phyloP scores from a whole-genome alignment of 495 filamentous ascomycete genomes.

The Annulohypoxylon maeteangense region DNA sequence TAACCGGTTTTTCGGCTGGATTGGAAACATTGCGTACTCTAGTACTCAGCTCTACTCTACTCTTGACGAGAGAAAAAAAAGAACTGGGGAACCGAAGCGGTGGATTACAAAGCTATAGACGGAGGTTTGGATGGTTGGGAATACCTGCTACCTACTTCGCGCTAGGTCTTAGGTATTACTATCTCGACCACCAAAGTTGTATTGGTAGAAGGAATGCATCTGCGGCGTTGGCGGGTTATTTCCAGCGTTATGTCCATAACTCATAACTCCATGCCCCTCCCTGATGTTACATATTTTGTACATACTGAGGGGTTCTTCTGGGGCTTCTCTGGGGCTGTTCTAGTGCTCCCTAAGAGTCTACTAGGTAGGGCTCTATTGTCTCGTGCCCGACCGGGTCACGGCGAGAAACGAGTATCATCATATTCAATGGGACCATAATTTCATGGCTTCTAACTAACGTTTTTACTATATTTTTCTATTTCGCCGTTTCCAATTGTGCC shows the following conservation, averaged over 20 bases:
- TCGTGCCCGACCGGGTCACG: conserved; percentile 22
- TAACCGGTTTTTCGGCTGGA: conserved; percentile 32
- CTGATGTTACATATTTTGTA: conserved; percentile 41
- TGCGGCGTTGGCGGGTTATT: conserved; percentile 44
- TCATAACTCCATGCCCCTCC: conserved; percentile 37
- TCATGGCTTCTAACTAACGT: conserved; percentile 20
- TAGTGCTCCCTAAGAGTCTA: too few species aligned
- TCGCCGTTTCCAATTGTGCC: conserved; percentile 7
- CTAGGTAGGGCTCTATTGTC: not conserved
- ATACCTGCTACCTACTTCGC: too few species aligned
- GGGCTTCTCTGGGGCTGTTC: too few species aligned
- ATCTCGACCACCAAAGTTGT: conserved; percentile 22
- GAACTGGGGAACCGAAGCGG: conserved; percentile 14
- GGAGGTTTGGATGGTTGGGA: conserved; percentile 14
- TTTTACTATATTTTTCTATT: not conserved
- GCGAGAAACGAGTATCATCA: conserved; percentile 19
- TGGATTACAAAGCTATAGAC: conserved; percentile 40
- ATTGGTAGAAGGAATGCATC: conserved; percentile 44
- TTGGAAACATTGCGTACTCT: conserved; percentile 15
- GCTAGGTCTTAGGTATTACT: too few species aligned
- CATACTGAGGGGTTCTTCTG: conserved; percentile 23
- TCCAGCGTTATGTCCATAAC: conserved; percentile 44
- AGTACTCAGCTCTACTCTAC: too few species aligned
- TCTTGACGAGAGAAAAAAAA: conserved; percentile 9
- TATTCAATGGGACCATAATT: conserved; percentile 27